Evolutionary conservation across 345 rosid genomes (phyloP).

Genomic region (Melastoma malabathricum): DNA sequence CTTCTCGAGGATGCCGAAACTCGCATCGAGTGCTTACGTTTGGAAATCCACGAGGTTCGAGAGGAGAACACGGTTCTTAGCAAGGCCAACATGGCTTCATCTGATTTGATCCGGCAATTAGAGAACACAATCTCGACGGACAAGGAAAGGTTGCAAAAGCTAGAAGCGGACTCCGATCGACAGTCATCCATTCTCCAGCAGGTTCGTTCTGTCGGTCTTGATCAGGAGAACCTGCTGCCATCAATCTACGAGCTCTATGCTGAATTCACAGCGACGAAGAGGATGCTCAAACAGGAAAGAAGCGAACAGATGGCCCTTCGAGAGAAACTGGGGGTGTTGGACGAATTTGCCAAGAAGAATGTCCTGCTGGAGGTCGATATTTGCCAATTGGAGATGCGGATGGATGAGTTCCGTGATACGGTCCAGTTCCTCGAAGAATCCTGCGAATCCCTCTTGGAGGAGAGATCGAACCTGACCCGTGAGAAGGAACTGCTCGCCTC

Average conservation of each 20-base stretch:
- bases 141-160: slow-evolving; percentile 55
- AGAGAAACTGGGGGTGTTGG: slow-evolving; percentile 51
- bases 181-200: slow-evolving; percentile 46
- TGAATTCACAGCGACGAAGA: slow-evolving; percentile 39
- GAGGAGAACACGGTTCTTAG: slow-evolving; percentile 38
- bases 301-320: slow-evolving; percentile 30
- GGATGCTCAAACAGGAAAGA: slow-evolving; percentile 31
- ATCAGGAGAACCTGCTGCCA: slow-evolving; percentile 43
- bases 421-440: slow-evolving; percentile 48
- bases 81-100: slow-evolving; percentile 56
- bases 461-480: slow-evolving; percentile 44
- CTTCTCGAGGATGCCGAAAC: slow-evolving; percentile 52
- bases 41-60: slow-evolving; percentile 43
- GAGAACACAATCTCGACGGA: slow-evolving; percentile 46
- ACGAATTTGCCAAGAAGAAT: slow-evolving; percentile 57
- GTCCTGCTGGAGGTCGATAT: slow-evolving; percentile 60
- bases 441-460: slow-evolving; percentile 35
- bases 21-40: slow-evolving; percentile 31
- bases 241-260: slow-evolving; percentile 53
- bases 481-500: slow-evolving; percentile 41
- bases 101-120: slow-evolving; percentile 46
- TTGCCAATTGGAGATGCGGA: slow-evolving; percentile 61
- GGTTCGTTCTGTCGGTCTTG: slow-evolving; percentile 61
- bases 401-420: slow-evolving; percentile 50
- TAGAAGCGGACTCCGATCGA: slow-evolving; percentile 73